A percentile compares a stretch with the other conserved stretches of the same genome.
phyloP scores from a whole-genome alignment of 345 rosid genomes.

The Limnanthes douglasii region DNA sequence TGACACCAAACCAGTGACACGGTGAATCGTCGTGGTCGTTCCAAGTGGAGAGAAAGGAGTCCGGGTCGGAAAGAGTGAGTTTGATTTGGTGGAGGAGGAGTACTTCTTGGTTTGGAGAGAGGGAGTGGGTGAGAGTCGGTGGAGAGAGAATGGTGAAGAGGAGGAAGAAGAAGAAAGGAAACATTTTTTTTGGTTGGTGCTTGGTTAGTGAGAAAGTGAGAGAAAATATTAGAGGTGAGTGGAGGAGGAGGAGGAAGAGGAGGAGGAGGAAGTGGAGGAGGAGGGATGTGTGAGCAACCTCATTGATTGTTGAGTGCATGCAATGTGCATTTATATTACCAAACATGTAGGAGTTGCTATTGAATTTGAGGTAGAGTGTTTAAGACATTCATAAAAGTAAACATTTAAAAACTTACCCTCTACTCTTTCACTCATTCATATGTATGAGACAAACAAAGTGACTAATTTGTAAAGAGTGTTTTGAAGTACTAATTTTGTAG shows the following conservation, averaged over 20 bases:
- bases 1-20: conserved; percentile 44
- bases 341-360: too few species aligned
- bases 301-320: too few species aligned
- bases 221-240: not conserved
- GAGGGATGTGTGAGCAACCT: not conserved
- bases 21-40: conserved; percentile 30
- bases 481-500: too few species aligned
- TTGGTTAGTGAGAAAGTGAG: too few species aligned
- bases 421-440: too few species aligned
- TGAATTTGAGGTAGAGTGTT: too few species aligned
- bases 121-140: conserved; percentile 21
- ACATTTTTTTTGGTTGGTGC: conserved; percentile 5
- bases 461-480: too few species aligned
- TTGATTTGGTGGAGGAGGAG: conserved; percentile 34
- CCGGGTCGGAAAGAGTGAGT: conserved; percentile 38
- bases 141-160: conserved; percentile 17
- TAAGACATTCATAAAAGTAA: too few species aligned
- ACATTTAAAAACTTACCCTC: too few species aligned
- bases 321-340: too few species aligned
- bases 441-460: too few species aligned
- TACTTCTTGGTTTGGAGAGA: conserved; percentile 54
- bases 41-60: conserved; percentile 46
- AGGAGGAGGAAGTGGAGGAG: conserved; percentile 1
- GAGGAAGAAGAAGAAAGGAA: conserved; percentile 15
- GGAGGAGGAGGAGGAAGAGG: conserved; percentile 9